A percentile compares a stretch with the other conserved stretches of the same genome.
Evolutionary conservation across 805 yeast species (phyloP).

Genomic region (Nakazawaea pomicola): DNA sequence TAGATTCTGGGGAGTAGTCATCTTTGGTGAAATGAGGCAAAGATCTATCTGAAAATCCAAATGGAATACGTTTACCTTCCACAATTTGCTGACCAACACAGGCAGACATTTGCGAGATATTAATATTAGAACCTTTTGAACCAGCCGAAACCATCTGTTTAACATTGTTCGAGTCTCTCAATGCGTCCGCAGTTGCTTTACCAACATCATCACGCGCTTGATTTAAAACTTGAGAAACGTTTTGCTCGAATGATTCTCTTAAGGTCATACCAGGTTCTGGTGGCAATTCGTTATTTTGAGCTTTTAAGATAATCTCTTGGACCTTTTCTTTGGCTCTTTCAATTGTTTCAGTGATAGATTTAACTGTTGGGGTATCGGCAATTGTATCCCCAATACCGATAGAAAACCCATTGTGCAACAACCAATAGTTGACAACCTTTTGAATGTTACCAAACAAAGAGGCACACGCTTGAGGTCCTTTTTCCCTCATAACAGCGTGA

Average conservation of each 20-base stretch:
- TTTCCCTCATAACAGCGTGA: slow-evolving; percentile 96
- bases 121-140: slow-evolving; percentile 97
- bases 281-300: slow-evolving; percentile 80
- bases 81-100: slow-evolving; percentile 99
- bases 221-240: slow-evolving; percentile 89
- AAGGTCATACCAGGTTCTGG: slow-evolving; percentile 99
- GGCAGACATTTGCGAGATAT: slow-evolving; percentile 99
- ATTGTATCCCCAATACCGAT: slow-evolving; percentile 99
- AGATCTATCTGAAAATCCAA: slow-evolving; percentile 94
- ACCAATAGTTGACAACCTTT: slow-evolving; percentile 94
- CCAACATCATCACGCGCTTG: slow-evolving; percentile 99
- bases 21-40: slow-evolving; percentile 98
- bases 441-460: slow-evolving; percentile 88
- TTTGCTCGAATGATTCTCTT: slow-evolving; percentile 97
- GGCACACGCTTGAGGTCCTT: slow-evolving; percentile 89
- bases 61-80: slow-evolving; percentile 98
- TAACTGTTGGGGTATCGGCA: slow-evolving; percentile 97
- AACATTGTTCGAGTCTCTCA: slow-evolving; percentile 91
- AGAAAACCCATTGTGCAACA: slow-evolving; percentile 93
- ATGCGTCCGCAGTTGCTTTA: slow-evolving; percentile 94
- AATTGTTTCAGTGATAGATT: slow-evolving; percentile 87
- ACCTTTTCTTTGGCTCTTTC: slow-evolving; percentile 91
- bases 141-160: slow-evolving; percentile 99
- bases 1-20: slow-evolving; percentile 97
- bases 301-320: slow-evolving; percentile 87